A percentile compares a stretch with the other conserved stretches of the same genome.
Conservation (phyloP, 176 grass and related monocot genomes). For the Eleusine coracana region DNA sequence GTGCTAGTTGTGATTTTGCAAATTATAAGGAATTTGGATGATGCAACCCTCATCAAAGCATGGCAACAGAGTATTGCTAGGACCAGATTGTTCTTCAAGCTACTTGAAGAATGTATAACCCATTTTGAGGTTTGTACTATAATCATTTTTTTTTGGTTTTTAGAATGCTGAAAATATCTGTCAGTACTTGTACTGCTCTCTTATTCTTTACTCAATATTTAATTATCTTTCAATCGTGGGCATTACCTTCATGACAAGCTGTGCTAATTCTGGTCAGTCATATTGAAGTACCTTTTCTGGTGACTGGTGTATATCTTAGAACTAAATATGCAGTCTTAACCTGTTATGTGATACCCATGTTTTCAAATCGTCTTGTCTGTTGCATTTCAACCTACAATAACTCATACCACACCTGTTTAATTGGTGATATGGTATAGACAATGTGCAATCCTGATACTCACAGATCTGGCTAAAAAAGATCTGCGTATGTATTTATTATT, state of each 20-base stretch:
- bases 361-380: constrained; percentile 19
- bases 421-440: constrained; percentile 12
- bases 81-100: constrained; percentile 98
- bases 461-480: not conserved
- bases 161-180: constrained; percentile 14
- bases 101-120: constrained; percentile 94
- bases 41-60: constrained; percentile 90
- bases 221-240: not conserved
- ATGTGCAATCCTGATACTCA: constrained; percentile 19
- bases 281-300: constrained; percentile 17
- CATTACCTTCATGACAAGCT: constrained; percentile 1
- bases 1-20: constrained; percentile 96
- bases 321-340: constrained; percentile 7
- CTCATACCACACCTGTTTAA: constrained; percentile 2
- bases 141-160: constrained; percentile 23
- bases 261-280: not conserved
- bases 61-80: constrained; percentile 99
- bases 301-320: not conserved
- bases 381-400: constrained; percentile 6
- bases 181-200: constrained; percentile 17
- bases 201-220: constrained; percentile 9
- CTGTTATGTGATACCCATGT: not conserved
- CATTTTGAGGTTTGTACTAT: constrained; percentile 89
- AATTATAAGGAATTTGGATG: constrained; percentile 98
- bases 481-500: not conserved